phyloP scores from a whole-genome alignment of 2,329 filamentous ascomycete genomes.

The Colletotrichum sp. region DNA sequence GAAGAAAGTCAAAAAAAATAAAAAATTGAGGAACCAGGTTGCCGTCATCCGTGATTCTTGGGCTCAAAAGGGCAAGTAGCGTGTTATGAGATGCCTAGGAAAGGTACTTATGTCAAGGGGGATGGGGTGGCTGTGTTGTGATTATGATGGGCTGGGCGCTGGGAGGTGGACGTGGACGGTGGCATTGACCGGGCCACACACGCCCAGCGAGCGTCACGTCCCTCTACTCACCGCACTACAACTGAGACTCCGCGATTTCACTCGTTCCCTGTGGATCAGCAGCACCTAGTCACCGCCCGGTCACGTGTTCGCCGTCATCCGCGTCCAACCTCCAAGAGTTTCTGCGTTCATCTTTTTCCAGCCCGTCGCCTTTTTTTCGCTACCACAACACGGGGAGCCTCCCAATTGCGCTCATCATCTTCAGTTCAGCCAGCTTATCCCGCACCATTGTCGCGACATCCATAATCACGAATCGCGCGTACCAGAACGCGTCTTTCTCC shows the following conservation, averaged over 20 bases:
- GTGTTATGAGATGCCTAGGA: background rate
- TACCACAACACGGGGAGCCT: slow-evolving; percentile 36
- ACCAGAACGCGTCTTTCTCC: slow-evolving; percentile 29
- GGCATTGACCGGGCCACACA: slow-evolving; percentile 10
- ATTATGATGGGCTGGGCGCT: background rate
- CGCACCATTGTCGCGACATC: slow-evolving; percentile 14
- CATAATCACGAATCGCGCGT: slow-evolving; percentile 25
- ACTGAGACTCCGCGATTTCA: slow-evolving; percentile 20
- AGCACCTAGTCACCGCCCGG: background rate
- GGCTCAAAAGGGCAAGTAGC: background rate
- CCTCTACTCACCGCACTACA: slow-evolving; percentile 5
- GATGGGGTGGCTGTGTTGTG: slow-evolving; percentile 7
- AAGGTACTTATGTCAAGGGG: background rate
- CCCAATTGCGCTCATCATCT: slow-evolving; percentile 36
- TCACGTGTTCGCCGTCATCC: slow-evolving; percentile 21
- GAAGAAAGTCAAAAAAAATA: background rate
- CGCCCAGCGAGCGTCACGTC: slow-evolving; percentile 4
- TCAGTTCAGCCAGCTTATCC: slow-evolving; percentile 24
- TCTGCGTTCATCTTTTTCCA: slow-evolving; percentile 22
- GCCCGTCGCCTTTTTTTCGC: slow-evolving; percentile 13
- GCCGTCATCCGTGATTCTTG: background rate
- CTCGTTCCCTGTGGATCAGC: slow-evolving; percentile 18
- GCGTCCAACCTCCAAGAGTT: slow-evolving; percentile 21
- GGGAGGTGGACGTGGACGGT: background rate
- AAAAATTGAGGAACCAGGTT: background rate